These are phyloP conservation scores for Arxiozyma slooffiae DNA, from an alignment of 1,139 yeast genomes.

Conservation along the genomic window DNA sequence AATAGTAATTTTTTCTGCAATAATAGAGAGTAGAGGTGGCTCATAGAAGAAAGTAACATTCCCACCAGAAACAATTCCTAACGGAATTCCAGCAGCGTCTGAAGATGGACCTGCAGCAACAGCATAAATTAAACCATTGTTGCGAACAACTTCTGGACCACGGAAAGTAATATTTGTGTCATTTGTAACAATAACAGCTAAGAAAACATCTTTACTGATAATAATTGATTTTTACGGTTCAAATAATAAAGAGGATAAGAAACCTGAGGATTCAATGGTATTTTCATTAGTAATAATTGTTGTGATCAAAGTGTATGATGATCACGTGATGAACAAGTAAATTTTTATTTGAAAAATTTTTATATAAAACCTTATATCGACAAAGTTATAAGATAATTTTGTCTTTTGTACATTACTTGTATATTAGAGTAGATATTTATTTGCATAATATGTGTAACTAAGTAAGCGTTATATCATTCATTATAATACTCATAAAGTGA, in stretches of 20 bases:
- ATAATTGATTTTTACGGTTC: conserved; percentile 24
- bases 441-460: no score
- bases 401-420: no score
- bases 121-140: conserved; percentile 21
- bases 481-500: no score
- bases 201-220: conserved; percentile 17
- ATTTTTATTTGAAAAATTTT: no score
- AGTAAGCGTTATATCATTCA: no score
- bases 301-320: no score
- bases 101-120: conserved; percentile 22
- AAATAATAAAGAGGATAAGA: conserved; percentile 23
- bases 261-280: conserved; percentile 24
- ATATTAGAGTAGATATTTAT: no score
- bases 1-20: conserved; percentile 16
- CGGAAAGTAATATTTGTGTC: conserved; percentile 17
- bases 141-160: conserved; percentile 22
- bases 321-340: no score
- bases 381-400: no score
- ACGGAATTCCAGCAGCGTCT: conserved; percentile 17
- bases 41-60: conserved; percentile 22
- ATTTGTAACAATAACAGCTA: conserved; percentile 22
- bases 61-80: conserved; percentile 16
- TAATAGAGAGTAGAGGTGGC: conserved; percentile 18
- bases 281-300: conserved; percentile 17
- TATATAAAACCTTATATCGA: no score